These are phyloP conservation scores for Leptographium procerum DNA, from an alignment of 2,329 filamentous ascomycete genomes.

Conservation along the genomic window DNA sequence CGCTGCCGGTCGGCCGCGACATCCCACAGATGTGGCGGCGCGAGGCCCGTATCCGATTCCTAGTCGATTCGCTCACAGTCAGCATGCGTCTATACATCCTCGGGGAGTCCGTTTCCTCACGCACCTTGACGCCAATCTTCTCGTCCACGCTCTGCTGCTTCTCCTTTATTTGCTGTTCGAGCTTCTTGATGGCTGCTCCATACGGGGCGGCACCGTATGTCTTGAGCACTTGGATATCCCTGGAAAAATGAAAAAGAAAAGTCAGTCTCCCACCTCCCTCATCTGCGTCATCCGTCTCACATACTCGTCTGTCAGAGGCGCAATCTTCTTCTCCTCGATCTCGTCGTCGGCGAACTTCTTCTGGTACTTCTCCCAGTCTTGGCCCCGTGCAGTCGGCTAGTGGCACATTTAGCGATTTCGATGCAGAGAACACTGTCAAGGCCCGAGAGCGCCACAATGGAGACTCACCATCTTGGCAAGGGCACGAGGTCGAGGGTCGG, in stretches of 20 bases:
- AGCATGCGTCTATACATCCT: neutral
- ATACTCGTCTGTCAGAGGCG: conserved; percentile 90
- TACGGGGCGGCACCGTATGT: conserved; percentile 97
- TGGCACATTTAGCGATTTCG: conserved; percentile 15
- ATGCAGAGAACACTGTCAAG: neutral
- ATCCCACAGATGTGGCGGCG: conserved; percentile 97
- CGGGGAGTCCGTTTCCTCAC: neutral
- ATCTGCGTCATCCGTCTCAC: conserved; percentile 21
- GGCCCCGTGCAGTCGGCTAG: conserved; percentile 88
- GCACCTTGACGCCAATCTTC: conserved; percentile 83
- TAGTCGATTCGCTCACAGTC: conserved; percentile 30
- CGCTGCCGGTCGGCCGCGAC: conserved; percentile 94
- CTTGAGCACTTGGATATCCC: conserved; percentile 98
- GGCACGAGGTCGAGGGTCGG: neutral
- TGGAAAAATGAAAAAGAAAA: too few relatives aligned
- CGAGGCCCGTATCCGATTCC: conserved; percentile 97
- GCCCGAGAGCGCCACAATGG: neutral
- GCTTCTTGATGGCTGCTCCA: conserved; percentile 84
- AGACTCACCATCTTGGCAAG: conserved; percentile 2
- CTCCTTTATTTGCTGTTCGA: conserved; percentile 99
- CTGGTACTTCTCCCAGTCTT: conserved; percentile 97
- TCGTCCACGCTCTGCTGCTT: conserved; percentile 97
- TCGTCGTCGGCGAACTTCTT: conserved; percentile 97
- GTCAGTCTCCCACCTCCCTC: conserved; percentile 10
- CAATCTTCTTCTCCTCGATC: conserved; percentile 99